phyloP scores from a whole-genome alignment of 495 filamentous ascomycete species.

The Opeltia flavorubescens region DNA sequence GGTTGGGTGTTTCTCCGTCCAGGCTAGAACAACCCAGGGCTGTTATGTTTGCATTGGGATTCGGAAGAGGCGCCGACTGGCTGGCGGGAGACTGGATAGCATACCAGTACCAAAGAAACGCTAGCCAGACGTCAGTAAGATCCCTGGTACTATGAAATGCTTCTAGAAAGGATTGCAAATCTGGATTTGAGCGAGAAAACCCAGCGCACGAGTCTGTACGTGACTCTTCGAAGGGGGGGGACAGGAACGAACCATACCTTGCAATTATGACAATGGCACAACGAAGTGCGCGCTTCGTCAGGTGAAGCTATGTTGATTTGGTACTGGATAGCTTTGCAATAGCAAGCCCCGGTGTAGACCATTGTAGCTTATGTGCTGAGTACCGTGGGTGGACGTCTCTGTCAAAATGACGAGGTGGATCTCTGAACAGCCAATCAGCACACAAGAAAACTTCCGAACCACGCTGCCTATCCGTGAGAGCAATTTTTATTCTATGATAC shows the following conservation, averaged over 20 bases:
- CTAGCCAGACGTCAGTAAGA: conserved; percentile 11
- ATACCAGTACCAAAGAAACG: conserved; percentile 47
- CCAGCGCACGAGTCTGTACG: not conserved
- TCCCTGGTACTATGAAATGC: not conserved
- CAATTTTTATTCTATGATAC: no score
- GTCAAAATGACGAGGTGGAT: not conserved
- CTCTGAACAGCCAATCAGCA: not conserved
- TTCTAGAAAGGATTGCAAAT: not conserved
- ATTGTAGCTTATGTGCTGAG: conserved; percentile 3
- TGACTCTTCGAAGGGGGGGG: not conserved
- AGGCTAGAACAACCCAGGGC: no score
- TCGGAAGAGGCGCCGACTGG: no score
- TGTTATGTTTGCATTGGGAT: no score
- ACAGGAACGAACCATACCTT: conserved; percentile 20
- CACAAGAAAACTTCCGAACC: no score
- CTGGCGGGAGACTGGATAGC: not conserved
- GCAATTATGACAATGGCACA: conserved; percentile 55
- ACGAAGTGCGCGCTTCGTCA: conserved; percentile 45
- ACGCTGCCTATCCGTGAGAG: no score
- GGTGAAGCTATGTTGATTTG: conserved; percentile 29
- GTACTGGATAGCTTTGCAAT: conserved; percentile 34
- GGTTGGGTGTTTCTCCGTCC: no score
- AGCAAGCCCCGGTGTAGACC: conserved; percentile 32
- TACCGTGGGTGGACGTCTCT: no score
- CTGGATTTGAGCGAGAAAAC: not conserved